Evolutionary conservation across 176 grass and related monocot genomes (phyloP), one percentile per base, ranked within the genome.

Genomic region (Poa pratensis): DNA sequence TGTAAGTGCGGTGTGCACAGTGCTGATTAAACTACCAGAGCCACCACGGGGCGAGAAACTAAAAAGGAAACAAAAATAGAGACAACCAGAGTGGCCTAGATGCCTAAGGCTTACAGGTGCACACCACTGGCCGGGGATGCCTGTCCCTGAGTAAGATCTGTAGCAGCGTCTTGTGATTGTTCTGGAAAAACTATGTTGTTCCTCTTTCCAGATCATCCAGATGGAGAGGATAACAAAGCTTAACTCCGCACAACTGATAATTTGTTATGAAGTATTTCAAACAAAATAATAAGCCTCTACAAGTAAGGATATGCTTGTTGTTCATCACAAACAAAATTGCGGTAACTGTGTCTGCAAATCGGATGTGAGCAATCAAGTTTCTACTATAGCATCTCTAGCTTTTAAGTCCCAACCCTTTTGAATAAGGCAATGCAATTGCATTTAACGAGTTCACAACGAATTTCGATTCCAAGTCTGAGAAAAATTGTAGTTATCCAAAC

Each of bases 231-330:
- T 48, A 6, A 26, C 22, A 15, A 48, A 7, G 43, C 48, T 64
- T 76, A n/a, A 26, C 27, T 37, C 6, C 3, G 26, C 3, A n/a
- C 32, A 15, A 34, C 17, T 77, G 26, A 59, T 17, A 73, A 57
- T 74, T 66, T 81, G 28, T 66, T 40, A 14, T 66, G 32, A 53
- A 45, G 39, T 62, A 18, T 89, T 89, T 48, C 22, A 68, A 80
- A 35, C 49, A 14, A 80, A 84, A n/a, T 45, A 80, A 80, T n/a
- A 18, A 57, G 64, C 19, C 46, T 80, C 76, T 79, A 66, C 58
- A 58, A 7, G 48, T 83, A 64, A 80, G 48, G 49, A 68, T 11
- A 50, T 26, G 10, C 24, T 35, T 78, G 15, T 14, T 73, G 27
- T 64, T 64, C 66, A 48, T 12, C 18, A 14, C 10, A 86, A 66